Percentiles rank a stretch among this genome's conserved stretches.
phyloP scores from a whole-genome alignment of 768 basidiomycete genomes.

The Lentinula edodes region DNA sequence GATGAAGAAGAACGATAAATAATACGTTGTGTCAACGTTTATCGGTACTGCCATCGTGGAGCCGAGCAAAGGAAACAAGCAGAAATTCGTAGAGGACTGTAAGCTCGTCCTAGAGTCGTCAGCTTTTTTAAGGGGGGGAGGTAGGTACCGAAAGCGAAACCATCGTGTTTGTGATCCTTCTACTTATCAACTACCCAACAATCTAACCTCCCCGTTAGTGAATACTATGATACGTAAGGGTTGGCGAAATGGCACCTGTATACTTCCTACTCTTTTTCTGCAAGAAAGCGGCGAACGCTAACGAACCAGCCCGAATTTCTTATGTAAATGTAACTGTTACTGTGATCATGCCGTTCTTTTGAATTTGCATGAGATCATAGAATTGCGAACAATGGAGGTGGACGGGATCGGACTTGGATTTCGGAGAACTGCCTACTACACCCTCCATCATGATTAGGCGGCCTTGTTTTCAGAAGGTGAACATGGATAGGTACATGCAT shows the following conservation, averaged over 20 bases:
- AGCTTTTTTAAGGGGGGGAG: background rate
- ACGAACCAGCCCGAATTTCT: no score
- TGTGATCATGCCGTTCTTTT: no score
- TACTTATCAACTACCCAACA: background rate
- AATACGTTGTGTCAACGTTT: background rate
- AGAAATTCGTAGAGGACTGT: background rate
- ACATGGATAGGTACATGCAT: no score
- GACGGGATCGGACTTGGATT: no score
- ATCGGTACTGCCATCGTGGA: background rate
- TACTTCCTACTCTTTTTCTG: background rate
- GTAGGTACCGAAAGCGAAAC: background rate
- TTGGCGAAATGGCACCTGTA: background rate
- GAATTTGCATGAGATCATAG: background rate
- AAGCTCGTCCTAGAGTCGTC: background rate
- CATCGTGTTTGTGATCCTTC: background rate
- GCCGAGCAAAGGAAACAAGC: background rate
- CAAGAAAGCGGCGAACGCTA: background rate
- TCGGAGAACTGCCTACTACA: no score
- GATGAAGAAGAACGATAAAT: background rate
- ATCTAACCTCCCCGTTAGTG: background rate
- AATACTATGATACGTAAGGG: background rate
- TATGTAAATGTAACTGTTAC: background rate
- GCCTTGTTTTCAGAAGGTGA: no score
- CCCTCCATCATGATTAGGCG: no score
- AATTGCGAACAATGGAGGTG: no score